Evolutionary conservation across 2,329 filamentous ascomycete genomes (phyloP).

Genomic region (Trichoderma sp.): DNA sequence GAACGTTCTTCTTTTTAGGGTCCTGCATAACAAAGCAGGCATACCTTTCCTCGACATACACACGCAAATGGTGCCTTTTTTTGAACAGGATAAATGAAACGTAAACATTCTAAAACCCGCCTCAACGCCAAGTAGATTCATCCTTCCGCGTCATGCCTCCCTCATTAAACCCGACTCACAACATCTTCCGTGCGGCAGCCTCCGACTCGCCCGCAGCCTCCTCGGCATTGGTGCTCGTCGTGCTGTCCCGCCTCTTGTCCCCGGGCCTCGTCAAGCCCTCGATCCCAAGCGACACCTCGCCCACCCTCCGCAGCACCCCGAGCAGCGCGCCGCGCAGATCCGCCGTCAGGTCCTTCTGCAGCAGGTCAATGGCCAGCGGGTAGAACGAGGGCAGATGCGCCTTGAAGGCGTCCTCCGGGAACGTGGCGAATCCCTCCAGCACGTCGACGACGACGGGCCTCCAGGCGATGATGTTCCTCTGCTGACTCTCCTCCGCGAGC

Average conservation of each 20-base stretch:
- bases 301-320: conserved; percentile 75
- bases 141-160: conserved; percentile 22
- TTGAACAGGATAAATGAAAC: background rate
- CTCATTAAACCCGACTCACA: conserved; percentile 32
- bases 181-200: conserved; percentile 42
- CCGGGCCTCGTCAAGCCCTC: conserved; percentile 48
- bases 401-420: conserved; percentile 77
- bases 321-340: conserved; percentile 81
- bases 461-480: conserved; percentile 96
- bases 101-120: conserved; percentile 37
- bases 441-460: conserved; percentile 96
- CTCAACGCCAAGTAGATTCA: conserved; percentile 36
- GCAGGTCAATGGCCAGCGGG: conserved; percentile 77
- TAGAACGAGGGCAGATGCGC: conserved; percentile 83
- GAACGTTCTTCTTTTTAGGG: conserved; percentile 1
- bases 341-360: conserved; percentile 76
- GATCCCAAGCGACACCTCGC: conserved; percentile 70
- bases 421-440: conserved; percentile 85
- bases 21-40: conserved; percentile 3
- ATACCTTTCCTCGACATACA: conserved; percentile 17
- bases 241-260: conserved; percentile 46
- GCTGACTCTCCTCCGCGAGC: conserved; percentile 94
- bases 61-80: conserved; percentile 17
- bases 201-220: conserved; percentile 38
- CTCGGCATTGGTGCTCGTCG: conserved; percentile 42